Base-by-base conservation (phyloP, 768 basidiomycete genomes). In the Xanthoconium purpureum region DNA sequence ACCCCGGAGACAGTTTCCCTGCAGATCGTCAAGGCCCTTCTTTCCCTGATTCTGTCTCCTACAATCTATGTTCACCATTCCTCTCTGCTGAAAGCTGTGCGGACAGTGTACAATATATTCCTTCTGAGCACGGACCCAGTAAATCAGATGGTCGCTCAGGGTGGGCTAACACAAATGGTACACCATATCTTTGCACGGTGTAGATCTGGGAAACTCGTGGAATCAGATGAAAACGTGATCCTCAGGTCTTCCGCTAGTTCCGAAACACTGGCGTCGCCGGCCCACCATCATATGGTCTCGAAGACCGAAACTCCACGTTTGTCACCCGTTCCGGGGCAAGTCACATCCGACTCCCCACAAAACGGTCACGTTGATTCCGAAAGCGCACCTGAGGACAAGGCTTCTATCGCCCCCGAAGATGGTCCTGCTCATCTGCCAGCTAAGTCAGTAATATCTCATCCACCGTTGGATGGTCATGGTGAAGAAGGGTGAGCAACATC, bases 71-170 rank as follows among this genome's bases (percentile, higher is more conserved):
- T 98, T 5, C 97, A 99, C 72, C 97, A 98, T 69, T 97, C 94
- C 6, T 90, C 93, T 12, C 79, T 99, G 43, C 82, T 99, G 62
- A 98, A 98, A 71, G 94, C 94, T 30, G 91, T 99, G 33, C 84
- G 97, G 46, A 98, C 97, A 18, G 97, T 99, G 5, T 99, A 98
- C 77, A 98, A 99, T 70, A 88, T 99, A 56, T 99, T 98, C 71
- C 78, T 99, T 29, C 79, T 98, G 56, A 94, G 92, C 64, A 80
- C 82, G 20, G 93, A 96, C 66, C 82, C 88, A 6, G 89, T 94
- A 48, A 98, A 96, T 63, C 97, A 98, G 74, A 95, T 91, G 78
- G 96, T 99, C 37, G 97, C 97, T 17, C 97, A 99, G 72, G 97
- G 96, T 18, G 94, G 95, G 17, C 81, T 99, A 17, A 94, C 94